phyloP scores from a whole-genome alignment of 331 rosid species.

The Ulmus americana region DNA sequence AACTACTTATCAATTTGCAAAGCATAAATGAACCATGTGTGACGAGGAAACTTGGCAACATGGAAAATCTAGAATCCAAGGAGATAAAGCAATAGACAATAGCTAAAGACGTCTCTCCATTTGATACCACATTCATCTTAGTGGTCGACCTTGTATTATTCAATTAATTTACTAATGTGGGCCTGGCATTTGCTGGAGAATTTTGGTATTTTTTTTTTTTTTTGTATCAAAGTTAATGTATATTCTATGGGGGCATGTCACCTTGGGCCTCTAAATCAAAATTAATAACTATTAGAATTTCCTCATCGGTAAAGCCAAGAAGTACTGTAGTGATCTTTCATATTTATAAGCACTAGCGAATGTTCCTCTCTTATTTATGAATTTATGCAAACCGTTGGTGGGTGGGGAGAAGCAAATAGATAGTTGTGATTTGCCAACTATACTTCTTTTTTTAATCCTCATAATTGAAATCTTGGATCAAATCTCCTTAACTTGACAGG shows the following conservation, averaged over 20 bases:
- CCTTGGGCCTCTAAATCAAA: conserved; percentile 32
- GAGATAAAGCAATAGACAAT: conserved; percentile 24
- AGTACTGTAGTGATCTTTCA: conserved; percentile 4
- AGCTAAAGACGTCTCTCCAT: conserved; percentile 18
- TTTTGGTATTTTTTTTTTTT: conserved; percentile 26
- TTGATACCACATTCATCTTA: conserved; percentile 23
- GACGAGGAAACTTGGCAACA: conserved; percentile 73
- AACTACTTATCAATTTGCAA: conserved; percentile 15
- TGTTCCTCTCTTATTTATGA: conserved; percentile 13
- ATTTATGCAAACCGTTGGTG: conserved; percentile 10
- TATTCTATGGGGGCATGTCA: conserved; percentile 10
- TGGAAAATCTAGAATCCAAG: conserved; percentile 78
- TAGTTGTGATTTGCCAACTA: background rate
- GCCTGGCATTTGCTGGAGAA: conserved; percentile 57
- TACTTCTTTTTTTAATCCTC: background rate
- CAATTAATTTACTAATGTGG: conserved; percentile 23
- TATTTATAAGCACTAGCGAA: conserved; percentile 7
- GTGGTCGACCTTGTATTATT: conserved; percentile 39
- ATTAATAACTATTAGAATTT: conserved; percentile 3
- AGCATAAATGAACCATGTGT: conserved; percentile 36
- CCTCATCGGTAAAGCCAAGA: background rate
- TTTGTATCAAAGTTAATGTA: conserved; percentile 21
- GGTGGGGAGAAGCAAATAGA: conserved; percentile 1
- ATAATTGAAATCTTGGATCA: conserved; percentile 15
- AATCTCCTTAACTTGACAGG: conserved; percentile 20